These are phyloP conservation scores for Dactylellina drechsleri DNA, from an alignment of 2,329 filamentous ascomycete species.

Conservation along the genomic window DNA sequence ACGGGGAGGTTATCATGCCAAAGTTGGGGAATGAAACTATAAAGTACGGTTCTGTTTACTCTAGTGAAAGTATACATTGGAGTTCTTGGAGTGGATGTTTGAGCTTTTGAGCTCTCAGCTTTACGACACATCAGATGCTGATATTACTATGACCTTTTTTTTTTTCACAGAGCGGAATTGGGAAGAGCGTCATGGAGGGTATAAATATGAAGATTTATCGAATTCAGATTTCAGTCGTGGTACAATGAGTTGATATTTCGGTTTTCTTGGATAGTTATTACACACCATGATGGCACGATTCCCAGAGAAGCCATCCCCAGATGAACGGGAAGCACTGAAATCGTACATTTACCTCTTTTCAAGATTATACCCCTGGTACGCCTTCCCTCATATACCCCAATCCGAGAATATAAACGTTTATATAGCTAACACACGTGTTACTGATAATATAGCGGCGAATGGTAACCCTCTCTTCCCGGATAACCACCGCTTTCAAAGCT, in stretches of 20 bases:
- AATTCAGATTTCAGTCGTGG: too few relatives aligned
- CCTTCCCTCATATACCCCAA: not conserved
- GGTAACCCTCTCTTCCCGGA: conserved; percentile 13
- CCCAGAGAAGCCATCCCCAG: conserved; percentile 72
- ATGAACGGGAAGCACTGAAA: conserved; percentile 72
- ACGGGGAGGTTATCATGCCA: conserved; percentile 78
- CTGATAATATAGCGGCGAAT: conserved; percentile 66
- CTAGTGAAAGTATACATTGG: too few relatives aligned
- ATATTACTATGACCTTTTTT: conserved; percentile 14
- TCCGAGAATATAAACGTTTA: not conserved
- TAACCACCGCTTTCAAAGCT: not conserved
- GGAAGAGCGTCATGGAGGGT: conserved; percentile 74
- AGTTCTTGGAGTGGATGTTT: too few relatives aligned
- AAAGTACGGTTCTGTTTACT: conserved; percentile 67
- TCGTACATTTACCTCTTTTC: conserved; percentile 74
- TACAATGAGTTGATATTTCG: too few relatives aligned
- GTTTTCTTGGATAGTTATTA: conserved; percentile 63
- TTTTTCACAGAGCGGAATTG: conserved; percentile 66
- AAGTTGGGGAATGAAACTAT: conserved; percentile 84
- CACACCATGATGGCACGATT: conserved; percentile 78
- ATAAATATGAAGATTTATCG: too few relatives aligned
- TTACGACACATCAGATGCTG: not conserved
- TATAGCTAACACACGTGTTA: not conserved
- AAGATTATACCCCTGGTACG: conserved; percentile 72
- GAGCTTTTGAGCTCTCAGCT: too few relatives aligned